A percentile compares a stretch with the other conserved stretches of the same genome.
These are phyloP conservation scores for Euphorbia lathyris DNA, from an alignment of 345 rosid species.

Conservation along the genomic window DNA sequence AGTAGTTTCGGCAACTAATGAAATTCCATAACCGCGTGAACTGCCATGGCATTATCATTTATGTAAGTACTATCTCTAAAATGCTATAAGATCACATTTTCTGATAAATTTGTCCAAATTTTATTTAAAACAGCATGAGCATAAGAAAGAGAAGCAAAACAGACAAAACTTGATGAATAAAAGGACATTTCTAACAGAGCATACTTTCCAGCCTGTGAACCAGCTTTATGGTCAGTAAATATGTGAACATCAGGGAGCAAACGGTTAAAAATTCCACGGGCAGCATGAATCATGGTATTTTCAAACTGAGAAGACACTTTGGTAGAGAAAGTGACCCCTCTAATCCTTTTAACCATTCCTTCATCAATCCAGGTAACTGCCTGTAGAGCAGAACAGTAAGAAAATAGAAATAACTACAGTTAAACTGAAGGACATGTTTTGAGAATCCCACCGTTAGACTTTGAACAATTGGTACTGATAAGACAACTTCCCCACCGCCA, in stretches of 20 bases:
- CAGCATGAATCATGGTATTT: slow-evolving; percentile 67
- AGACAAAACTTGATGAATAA: not conserved
- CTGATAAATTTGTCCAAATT: not conserved
- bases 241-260: slow-evolving; percentile 92
- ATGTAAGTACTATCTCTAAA: slow-evolving; percentile 7
- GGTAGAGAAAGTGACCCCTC: slow-evolving; percentile 77
- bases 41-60: slow-evolving; percentile 40
- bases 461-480: slow-evolving; percentile 60
- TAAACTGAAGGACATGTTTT: not conserved
- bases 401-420: not conserved
- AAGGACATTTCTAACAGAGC: too few relatives aligned
- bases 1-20: slow-evolving; percentile 88
- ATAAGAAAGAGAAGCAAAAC: not conserved
- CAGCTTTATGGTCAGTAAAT: slow-evolving; percentile 61
- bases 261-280: slow-evolving; percentile 85
- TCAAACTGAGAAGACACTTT: slow-evolving; percentile 73
- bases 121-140: not conserved
- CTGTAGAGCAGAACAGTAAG: slow-evolving; percentile 38
- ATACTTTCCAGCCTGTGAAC: slow-evolving; percentile 87
- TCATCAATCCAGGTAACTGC: slow-evolving; percentile 74
- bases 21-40: slow-evolving; percentile 89
- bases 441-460: slow-evolving; percentile 45
- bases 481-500: slow-evolving; percentile 83
- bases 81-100: not conserved
- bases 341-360: slow-evolving; percentile 90